phyloP scores from a whole-genome alignment of 257 asterid species.

The Perilla frutescens region DNA sequence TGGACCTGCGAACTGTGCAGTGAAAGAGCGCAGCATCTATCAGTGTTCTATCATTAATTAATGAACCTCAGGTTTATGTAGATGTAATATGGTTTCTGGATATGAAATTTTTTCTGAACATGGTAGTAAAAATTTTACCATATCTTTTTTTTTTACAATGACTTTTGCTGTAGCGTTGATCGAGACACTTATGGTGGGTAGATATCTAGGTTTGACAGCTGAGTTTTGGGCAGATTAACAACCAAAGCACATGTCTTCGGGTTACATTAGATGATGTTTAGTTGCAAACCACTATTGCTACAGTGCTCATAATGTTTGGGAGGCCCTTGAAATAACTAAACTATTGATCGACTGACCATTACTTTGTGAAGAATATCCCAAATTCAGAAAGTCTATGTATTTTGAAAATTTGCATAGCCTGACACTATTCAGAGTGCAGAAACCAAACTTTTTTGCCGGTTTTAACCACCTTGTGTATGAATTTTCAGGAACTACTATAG shows the following conservation, averaged over 20 bases:
- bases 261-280: neutral
- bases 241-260: neutral
- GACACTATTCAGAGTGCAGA: neutral
- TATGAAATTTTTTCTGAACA: neutral
- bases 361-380: slow-evolving; percentile 3
- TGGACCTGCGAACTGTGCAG: slow-evolving; percentile 3
- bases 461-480: slow-evolving; percentile 10
- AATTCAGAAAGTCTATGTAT: neutral
- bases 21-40: neutral
- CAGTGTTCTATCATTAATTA: neutral
- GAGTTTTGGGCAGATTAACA: neutral
- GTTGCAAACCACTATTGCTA: neutral
- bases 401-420: neutral
- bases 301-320: neutral
- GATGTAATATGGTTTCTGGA: neutral
- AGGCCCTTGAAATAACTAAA: slow-evolving; percentile 10
- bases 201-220: neutral
- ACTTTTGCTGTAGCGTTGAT: neutral
- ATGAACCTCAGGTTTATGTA: neutral
- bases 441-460: neutral
- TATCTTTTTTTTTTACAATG: no score
- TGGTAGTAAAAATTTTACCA: neutral
- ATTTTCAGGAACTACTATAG: slow-evolving; percentile 86
- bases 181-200: neutral
- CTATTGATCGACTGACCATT: neutral